phyloP scores from a whole-genome alignment of 2,329 filamentous ascomycete genomes.

The Trichoderma semiorbis region DNA sequence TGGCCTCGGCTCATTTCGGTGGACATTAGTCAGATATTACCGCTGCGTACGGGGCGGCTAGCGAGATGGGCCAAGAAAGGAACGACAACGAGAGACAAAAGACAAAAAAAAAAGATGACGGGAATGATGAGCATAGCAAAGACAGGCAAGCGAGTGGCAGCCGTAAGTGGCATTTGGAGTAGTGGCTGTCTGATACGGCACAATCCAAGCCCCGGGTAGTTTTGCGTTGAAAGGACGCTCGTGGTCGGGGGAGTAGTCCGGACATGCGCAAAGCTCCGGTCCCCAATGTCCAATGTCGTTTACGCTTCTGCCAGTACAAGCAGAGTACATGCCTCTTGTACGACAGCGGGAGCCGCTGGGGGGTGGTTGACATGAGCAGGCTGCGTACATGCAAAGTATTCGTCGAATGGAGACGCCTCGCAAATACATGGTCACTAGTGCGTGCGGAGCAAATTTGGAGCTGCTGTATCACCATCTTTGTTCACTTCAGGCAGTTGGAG shows the following conservation, averaged over 20 bases:
- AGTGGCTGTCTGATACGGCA: background rate
- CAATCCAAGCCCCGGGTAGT: background rate
- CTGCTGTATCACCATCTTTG: conserved; percentile 11
- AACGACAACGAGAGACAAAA: background rate
- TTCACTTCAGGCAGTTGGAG: conserved; percentile 9
- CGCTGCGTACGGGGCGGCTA: background rate
- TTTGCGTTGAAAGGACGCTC: background rate
- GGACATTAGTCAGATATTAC: conserved; percentile 7
- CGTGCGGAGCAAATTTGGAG: conserved; percentile 16
- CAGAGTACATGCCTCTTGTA: background rate
- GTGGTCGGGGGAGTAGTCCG: background rate
- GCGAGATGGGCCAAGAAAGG: background rate
- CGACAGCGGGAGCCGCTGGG: background rate
- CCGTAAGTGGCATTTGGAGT: background rate
- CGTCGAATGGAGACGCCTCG: background rate
- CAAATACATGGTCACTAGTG: background rate
- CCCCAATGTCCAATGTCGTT: background rate
- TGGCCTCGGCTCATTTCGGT: background rate
- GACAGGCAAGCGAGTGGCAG: background rate
- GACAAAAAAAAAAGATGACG: background rate
- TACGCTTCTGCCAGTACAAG: background rate
- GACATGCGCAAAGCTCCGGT: conserved; percentile 1
- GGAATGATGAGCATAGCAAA: background rate
- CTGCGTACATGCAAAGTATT: background rate
- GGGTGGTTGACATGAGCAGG: background rate